Evolutionary conservation across 441 rosid genomes (phyloP).

Genomic region (Biscutella auriculata): DNA sequence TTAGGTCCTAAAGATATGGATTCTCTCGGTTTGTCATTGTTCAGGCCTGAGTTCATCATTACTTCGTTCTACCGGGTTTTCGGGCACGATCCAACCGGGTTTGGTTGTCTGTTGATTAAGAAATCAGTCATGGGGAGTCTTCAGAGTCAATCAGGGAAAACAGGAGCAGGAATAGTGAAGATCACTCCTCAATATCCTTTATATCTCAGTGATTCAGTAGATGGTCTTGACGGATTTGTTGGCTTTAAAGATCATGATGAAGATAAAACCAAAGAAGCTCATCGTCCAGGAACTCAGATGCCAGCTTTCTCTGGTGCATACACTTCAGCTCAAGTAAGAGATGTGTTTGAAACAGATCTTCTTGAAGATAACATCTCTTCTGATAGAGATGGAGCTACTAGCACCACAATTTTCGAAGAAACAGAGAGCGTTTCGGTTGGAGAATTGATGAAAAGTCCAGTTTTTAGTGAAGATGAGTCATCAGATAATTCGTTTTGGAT

Average conservation of each 20-base stretch:
- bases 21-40: conserved; percentile 82
- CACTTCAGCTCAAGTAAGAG: conserved; percentile 81
- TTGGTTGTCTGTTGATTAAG: conserved; percentile 88
- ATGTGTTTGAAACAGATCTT: conserved; percentile 79
- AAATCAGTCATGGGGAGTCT: conserved; percentile 92
- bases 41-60: conserved; percentile 87
- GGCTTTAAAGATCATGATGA: conserved; percentile 45
- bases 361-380: conserved; percentile 58
- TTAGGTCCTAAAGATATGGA: conserved; percentile 98
- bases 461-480: conserved; percentile 91
- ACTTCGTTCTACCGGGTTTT: conserved; percentile 90
- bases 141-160: conserved; percentile 77
- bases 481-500: conserved; percentile 78
- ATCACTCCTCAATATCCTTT: conserved; percentile 82
- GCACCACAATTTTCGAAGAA: conserved; percentile 64
- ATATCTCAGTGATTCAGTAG: conserved; percentile 78
- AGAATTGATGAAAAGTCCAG: conserved; percentile 89
- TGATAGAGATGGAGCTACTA: conserved; percentile 76
- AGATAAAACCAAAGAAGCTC: conserved; percentile 31
- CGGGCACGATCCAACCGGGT: conserved; percentile 89
- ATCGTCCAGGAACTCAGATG: conserved; percentile 49
- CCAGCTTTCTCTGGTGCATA: conserved; percentile 96
- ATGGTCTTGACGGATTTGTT: conserved; percentile 56
- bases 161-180: conserved; percentile 97
- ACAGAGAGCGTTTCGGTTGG: conserved; percentile 79